Percentiles rank a stretch among this genome's conserved stretches.
These are phyloP conservation scores for Lactarius indigo DNA, from an alignment of 768 basidiomycete genomes.

Conservation along the genomic window DNA sequence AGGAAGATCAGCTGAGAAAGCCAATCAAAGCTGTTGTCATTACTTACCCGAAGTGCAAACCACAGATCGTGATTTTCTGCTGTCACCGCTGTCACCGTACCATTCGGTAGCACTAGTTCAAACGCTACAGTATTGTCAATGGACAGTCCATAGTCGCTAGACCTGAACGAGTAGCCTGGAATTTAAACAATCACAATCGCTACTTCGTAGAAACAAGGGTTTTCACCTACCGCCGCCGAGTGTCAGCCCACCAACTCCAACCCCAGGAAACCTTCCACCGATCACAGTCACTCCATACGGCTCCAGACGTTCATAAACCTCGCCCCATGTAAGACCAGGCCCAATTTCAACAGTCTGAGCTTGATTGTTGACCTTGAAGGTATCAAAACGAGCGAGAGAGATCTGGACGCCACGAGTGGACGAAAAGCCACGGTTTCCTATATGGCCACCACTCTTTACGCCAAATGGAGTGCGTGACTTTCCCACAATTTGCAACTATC, in stretches of 20 bases:
- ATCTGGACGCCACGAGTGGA: constrained; percentile 59
- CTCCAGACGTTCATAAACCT: constrained; percentile 25
- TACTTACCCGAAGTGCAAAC: constrained; percentile 16
- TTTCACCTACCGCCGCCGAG: neutral
- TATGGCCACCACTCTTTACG: neutral
- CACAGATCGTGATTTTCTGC: constrained; percentile 19
- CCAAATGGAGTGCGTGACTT: neutral
- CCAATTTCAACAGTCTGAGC: constrained; percentile 19
- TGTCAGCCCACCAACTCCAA: constrained; percentile 27
- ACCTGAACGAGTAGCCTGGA: constrained; percentile 20
- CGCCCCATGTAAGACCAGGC: constrained; percentile 27
- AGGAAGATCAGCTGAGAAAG: neutral
- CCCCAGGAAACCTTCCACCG: constrained; percentile 26
- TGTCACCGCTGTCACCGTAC: constrained; percentile 22
- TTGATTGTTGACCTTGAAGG: constrained; percentile 22
- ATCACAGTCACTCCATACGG: constrained; percentile 22
- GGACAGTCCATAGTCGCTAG: constrained; percentile 26
- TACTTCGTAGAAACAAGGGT: constrained; percentile 17
- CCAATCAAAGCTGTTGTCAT: neutral
- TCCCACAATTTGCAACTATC: neutral
- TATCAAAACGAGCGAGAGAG: constrained; percentile 46
- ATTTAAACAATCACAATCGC: neutral
- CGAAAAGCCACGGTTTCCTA: constrained; percentile 52
- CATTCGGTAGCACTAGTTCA: constrained; percentile 27
- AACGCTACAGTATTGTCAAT: constrained; percentile 26